phyloP scores from a whole-genome alignment of 2,329 filamentous ascomycete species.

The Lachnellula willkommii region DNA sequence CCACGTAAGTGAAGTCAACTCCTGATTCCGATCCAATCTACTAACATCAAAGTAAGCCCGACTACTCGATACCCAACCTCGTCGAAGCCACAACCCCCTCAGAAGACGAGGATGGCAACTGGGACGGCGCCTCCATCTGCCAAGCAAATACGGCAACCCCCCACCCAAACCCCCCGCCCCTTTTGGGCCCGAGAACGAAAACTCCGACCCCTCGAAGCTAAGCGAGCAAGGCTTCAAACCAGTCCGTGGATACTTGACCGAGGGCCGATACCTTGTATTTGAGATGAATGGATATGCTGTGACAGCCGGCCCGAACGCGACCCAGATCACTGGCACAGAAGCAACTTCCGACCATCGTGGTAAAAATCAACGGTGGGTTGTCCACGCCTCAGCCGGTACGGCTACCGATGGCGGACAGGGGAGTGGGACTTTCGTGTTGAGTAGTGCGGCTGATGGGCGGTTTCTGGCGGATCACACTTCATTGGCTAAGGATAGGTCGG shows the following conservation, averaged over 20 bases:
- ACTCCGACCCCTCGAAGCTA: conserved; percentile 30
- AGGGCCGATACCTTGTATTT: conserved; percentile 48
- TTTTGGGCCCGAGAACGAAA: conserved; percentile 38
- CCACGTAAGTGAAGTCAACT: conserved; percentile 1
- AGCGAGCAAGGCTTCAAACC: conserved; percentile 49
- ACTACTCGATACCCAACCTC: conserved; percentile 42
- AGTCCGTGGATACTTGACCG: conserved; percentile 45
- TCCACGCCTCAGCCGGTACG: conserved; percentile 14
- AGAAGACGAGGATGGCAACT: conserved; percentile 37
- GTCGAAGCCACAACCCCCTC: conserved; percentile 39
- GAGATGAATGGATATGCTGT: conserved; percentile 42
- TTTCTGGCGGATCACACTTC: conserved; percentile 26
- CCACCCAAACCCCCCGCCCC: conserved; percentile 39
- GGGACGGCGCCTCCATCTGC: conserved; percentile 42
- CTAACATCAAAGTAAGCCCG: conserved; percentile 30
- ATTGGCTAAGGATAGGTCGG: background rate
- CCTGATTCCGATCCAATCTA: background rate
- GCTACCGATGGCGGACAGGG: conserved; percentile 32
- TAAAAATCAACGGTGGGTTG: conserved; percentile 44
- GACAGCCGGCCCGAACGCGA: conserved; percentile 19
- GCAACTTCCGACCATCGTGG: conserved; percentile 34
- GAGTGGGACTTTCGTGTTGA: conserved; percentile 33
- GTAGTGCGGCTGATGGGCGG: conserved; percentile 36
- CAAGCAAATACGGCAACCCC: conserved; percentile 33
- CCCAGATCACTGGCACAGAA: conserved; percentile 15